These are phyloP conservation scores for Parathielavia hyrcaniae DNA, from an alignment of 495 filamentous ascomycete genomes.

Conservation along the genomic window DNA sequence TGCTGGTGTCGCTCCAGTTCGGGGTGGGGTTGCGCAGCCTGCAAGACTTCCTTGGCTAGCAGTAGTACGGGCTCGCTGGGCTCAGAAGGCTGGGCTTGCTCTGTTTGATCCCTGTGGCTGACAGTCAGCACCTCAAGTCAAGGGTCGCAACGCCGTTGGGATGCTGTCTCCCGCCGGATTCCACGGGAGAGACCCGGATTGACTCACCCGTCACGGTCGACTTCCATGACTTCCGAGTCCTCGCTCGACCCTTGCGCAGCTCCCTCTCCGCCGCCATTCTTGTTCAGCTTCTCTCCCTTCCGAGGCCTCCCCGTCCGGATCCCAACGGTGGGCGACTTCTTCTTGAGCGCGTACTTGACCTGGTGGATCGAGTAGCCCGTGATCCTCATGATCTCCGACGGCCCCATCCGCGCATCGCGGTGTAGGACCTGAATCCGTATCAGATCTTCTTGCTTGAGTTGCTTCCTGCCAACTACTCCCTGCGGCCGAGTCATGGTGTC, in stretches of 20 bases:
- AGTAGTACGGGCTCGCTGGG: too few relatives aligned
- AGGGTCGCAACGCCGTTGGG: too few relatives aligned
- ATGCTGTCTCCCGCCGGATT: neutral
- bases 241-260: neutral
- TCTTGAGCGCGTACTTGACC: conserved; percentile 18
- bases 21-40: too few relatives aligned
- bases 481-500: conserved; percentile 8
- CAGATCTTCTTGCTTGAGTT: conserved; percentile 11
- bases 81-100: too few relatives aligned
- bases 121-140: too few relatives aligned
- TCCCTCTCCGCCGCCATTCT: neutral
- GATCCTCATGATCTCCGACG: conserved; percentile 8
- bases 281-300: conserved; percentile 1
- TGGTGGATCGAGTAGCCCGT: conserved; percentile 16
- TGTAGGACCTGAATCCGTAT: conserved; percentile 9
- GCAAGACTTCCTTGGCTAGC: too few relatives aligned
- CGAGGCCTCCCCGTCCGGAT: conserved; percentile 7
- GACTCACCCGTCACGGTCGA: neutral
- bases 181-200: neutral
- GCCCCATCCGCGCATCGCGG: conserved; percentile 12
- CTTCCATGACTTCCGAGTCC: neutral
- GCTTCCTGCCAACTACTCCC: neutral
- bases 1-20: too few relatives aligned
- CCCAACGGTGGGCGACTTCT: conserved; percentile 12
- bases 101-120: too few relatives aligned